Evolutionary conservation across 108 stramenopile species (phyloP).

Genomic region (Phaeodactylum tricornutum): DNA sequence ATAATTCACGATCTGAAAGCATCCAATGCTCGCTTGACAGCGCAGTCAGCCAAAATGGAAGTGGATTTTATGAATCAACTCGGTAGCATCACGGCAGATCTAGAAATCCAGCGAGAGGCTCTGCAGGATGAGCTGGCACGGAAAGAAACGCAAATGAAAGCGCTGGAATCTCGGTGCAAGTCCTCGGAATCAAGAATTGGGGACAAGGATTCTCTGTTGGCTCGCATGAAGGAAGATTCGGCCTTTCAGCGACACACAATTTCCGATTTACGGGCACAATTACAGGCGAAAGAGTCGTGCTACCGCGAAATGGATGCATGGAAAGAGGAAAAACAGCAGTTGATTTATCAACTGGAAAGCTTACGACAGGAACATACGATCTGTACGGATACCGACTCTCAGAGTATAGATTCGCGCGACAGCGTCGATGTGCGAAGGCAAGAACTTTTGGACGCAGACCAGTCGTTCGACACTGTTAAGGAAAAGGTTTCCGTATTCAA

Average conservation of each 20-base stretch:
- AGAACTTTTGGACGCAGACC: too few species aligned
- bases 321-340: too few species aligned
- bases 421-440: too few species aligned
- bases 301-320: too few species aligned
- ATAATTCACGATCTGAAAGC: slow-evolving; percentile 35
- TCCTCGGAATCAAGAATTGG: slow-evolving; percentile 31
- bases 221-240: slow-evolving; percentile 48
- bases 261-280: slow-evolving; percentile 59
- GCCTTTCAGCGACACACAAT: slow-evolving; percentile 45
- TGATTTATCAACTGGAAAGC: too few species aligned
- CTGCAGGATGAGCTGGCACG: slow-evolving; percentile 12
- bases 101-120: slow-evolving; percentile 6
- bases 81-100: slow-evolving; percentile 9
- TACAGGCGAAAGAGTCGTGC: slow-evolving; percentile 53
- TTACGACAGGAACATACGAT: too few species aligned
- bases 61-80: slow-evolving; percentile 38
- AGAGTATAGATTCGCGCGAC: too few species aligned
- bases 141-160: slow-evolving; percentile 3
- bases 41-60: slow-evolving; percentile 32
- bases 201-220: slow-evolving; percentile 41
- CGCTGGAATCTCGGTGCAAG: slow-evolving; percentile 14
- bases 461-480: too few species aligned
- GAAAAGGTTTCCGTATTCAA: too few species aligned
- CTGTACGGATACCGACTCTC: too few species aligned
- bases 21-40: slow-evolving; percentile 26